Conservation (phyloP, 177 flowering plant species). For the Vitis hybrid region DNA sequence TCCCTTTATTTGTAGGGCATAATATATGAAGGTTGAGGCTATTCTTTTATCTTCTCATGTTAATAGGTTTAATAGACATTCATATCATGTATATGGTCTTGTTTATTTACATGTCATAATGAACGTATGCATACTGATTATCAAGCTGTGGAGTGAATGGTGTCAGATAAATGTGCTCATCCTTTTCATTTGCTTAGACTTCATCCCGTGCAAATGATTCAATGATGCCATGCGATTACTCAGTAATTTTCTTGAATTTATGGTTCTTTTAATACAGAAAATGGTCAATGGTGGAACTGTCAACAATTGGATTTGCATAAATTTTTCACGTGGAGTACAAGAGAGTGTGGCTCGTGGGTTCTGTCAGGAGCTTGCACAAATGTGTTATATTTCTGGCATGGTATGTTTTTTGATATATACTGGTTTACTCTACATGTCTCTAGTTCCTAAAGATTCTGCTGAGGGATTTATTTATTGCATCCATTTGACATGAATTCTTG, state of each 20-base stretch:
- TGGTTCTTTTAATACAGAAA: slow-evolving; percentile 49
- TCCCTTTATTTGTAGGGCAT: no score
- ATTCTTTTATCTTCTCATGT: no score
- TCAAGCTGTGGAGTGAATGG: no score
- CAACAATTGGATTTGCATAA: slow-evolving; percentile 76
- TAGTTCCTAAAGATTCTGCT: background rate
- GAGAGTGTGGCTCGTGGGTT: slow-evolving; percentile 68
- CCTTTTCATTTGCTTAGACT: background rate
- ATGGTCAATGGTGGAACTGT: slow-evolving; percentile 93
- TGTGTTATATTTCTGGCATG: slow-evolving; percentile 86
- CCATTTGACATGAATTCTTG: background rate
- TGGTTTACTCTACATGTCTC: background rate
- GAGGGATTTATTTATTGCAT: background rate
- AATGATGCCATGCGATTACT: no score
- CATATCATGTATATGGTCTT: no score
- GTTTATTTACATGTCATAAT: background rate
- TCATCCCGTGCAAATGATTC: no score
- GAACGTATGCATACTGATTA: no score
- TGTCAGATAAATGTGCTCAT: background rate
- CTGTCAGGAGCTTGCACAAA: slow-evolving; percentile 75
- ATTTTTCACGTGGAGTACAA: slow-evolving; percentile 70
- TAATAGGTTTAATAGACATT: no score
- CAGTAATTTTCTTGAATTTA: background rate
- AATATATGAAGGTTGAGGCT: no score
- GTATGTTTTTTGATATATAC: slow-evolving; percentile 27